Evolutionary conservation across 129 eudicot species (phyloP), one percentile per base, ranked within the genome.

Genomic region (Escallonia rubra): DNA sequence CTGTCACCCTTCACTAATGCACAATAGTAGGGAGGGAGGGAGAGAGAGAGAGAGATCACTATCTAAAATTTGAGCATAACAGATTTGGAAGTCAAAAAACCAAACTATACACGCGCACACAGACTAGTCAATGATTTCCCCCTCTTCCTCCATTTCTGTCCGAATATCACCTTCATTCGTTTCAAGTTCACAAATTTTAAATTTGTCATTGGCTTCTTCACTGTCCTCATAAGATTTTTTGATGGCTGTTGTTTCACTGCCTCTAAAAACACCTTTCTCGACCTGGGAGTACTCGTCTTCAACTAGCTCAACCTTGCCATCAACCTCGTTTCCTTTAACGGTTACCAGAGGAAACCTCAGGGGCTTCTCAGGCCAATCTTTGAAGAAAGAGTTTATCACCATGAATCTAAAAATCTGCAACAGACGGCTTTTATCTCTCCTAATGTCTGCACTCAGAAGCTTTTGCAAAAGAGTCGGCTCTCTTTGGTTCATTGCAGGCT

Each of bases 391-490:
- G 74, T 93, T 93, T 67, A 71, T 73, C 42, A 69, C 83, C 79
- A 93, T 93, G 86, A 93, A 93, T 79, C 92, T 81, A 16, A 93
- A 84, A 15, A 80, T 91, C 84, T 89, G 98, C 78, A 89, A 61
- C 60, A 93, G 76, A 57, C 76, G 92, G 64, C 41, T 67, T 78
- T 81, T 86, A 64, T 89, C 98, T 78, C 95, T 78, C 63, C 74
- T 81, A 7, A 93, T 57, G 68, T 93, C 96, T 7, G 72, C 71
- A 50, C 79, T 81, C 42, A 93, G 60, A 69, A 93, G 98, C 84
- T 86, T 93, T 67, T 89, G 75, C 62, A 93, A 73, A 53, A 93
- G 95, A 8, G 95, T 78, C 6, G 90, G 88, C 67, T 89, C 84
- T 59, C 66, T 80, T 54, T 64, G 44, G 7, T 56, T 79, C 13